Conservation (phyloP, 768 basidiomycete genomes). For the Tricholoma hemisulphureum region DNA sequence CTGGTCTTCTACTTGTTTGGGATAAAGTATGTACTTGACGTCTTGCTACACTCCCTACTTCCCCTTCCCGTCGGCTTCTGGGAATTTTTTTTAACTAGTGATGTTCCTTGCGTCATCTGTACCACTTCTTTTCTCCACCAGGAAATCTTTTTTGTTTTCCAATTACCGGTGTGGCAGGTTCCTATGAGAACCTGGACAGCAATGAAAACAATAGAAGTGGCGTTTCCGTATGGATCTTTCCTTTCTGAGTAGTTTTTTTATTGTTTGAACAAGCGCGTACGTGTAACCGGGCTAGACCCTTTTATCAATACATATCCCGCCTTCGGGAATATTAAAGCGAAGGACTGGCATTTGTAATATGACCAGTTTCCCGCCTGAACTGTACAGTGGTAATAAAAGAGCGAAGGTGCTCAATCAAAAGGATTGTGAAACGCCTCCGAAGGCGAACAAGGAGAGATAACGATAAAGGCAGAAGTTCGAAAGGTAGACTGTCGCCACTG, state of each 20-base stretch:
- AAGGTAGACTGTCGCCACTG: constrained; percentile 11
- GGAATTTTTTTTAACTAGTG: too few relatives aligned
- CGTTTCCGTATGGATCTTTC: too few relatives aligned
- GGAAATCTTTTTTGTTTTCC: too few relatives aligned
- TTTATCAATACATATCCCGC: constrained; percentile 7
- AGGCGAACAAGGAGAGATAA: constrained; percentile 14
- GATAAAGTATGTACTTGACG: not conserved
- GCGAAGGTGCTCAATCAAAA: constrained; percentile 17
- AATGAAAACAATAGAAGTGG: not conserved
- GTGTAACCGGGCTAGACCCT: too few relatives aligned
- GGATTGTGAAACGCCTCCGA: constrained; percentile 21
- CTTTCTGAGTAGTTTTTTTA: too few relatives aligned
- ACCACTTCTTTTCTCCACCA: too few relatives aligned
- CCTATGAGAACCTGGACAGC: too few relatives aligned
- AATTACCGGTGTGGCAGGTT: too few relatives aligned
- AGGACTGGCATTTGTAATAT: constrained; percentile 18
- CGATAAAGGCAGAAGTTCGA: constrained; percentile 16
- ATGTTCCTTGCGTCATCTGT: too few relatives aligned
- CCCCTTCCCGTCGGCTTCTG: too few relatives aligned
- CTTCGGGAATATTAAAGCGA: constrained; percentile 11
- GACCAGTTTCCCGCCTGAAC: constrained; percentile 11
- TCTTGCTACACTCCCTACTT: too few relatives aligned
- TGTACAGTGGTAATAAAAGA: constrained; percentile 6
- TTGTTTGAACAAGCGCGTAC: too few relatives aligned
- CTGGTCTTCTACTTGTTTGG: not conserved